These are phyloP conservation scores for Glycine tomentella DNA, from an alignment of 306 rosid genomes.

Conservation along the genomic window DNA sequence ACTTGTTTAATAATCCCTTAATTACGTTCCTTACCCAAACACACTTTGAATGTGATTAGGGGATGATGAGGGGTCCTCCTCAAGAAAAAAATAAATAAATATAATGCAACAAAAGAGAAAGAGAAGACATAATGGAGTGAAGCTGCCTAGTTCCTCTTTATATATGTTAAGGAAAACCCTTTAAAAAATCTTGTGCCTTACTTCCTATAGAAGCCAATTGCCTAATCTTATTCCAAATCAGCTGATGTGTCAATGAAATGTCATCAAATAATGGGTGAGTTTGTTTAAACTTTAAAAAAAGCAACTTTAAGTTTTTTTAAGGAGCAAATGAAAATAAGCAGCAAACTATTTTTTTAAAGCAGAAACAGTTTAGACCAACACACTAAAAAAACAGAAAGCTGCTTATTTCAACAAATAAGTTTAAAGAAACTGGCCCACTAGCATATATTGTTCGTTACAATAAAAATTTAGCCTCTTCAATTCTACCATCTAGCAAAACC, in stretches of 20 bases:
- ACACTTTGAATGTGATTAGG: constrained; percentile 1
- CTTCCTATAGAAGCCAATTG: background rate
- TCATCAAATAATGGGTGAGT: background rate
- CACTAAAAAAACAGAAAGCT: too few species aligned
- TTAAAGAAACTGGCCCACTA: background rate
- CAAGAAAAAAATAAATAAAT: background rate
- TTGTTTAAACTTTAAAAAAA: too few species aligned
- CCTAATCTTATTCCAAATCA: background rate
- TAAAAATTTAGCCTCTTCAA: background rate
- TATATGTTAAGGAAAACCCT: constrained; percentile 8
- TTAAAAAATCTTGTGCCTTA: background rate
- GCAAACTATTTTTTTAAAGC: too few species aligned
- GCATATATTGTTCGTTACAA: background rate
- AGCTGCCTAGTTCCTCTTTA: background rate
- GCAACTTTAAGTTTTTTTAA: too few species aligned
- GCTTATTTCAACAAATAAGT: too few species aligned
- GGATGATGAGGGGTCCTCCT: constrained; percentile 9
- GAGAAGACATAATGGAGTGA: constrained; percentile 1
- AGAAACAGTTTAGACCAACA: too few species aligned
- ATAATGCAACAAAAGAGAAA: constrained; percentile 7
- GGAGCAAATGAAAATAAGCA: too few species aligned
- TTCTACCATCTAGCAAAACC: constrained; percentile 16
- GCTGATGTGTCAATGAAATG: constrained; percentile 8
- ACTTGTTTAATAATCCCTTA: background rate
- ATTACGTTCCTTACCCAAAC: background rate